phyloP scores from a whole-genome alignment of 2,329 filamentous ascomycete genomes.

The Ophiosphaerella narmari region DNA sequence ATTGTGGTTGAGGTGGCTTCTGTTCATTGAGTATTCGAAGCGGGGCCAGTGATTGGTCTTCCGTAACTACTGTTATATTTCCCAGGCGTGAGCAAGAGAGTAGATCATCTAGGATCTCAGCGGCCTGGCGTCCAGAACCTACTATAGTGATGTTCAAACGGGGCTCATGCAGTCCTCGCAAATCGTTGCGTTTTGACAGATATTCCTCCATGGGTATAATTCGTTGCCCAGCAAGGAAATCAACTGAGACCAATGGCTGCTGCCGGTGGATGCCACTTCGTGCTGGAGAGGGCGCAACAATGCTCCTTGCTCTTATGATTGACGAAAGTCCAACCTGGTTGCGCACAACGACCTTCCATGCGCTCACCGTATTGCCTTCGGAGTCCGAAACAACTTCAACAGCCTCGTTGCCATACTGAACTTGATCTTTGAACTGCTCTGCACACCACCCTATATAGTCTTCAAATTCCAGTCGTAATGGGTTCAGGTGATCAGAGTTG shows the following conservation, averaged over 20 bases:
- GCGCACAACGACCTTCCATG: conserved; percentile 37
- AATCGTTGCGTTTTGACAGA: conserved; percentile 32
- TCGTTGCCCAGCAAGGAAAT: conserved; percentile 40
- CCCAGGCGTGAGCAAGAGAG: conserved; percentile 39
- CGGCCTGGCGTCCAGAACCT: conserved; percentile 32
- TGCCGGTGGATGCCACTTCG: conserved; percentile 16
- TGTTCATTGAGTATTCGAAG: conserved; percentile 31
- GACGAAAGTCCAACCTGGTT: conserved; percentile 30
- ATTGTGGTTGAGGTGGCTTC: conserved; percentile 32
- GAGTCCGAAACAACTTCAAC: conserved; percentile 34
- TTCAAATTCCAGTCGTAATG: conserved; percentile 45
- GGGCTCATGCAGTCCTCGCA: conserved; percentile 33
- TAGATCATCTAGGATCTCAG: conserved; percentile 42
- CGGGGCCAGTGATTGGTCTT: conserved; percentile 37
- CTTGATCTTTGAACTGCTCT: conserved; percentile 37
- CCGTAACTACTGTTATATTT: conserved; percentile 42
- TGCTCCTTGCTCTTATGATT: conserved; percentile 29
- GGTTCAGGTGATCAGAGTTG: conserved; percentile 45
- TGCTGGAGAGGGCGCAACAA: conserved; percentile 33
- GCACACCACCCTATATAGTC: conserved; percentile 46
- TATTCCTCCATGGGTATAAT: conserved; percentile 43
- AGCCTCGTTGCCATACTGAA: conserved; percentile 39
- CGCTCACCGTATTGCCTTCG: conserved; percentile 18
- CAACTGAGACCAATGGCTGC: conserved; percentile 26
- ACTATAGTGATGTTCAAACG: conserved; percentile 38